phyloP scores from a whole-genome alignment of 257 asterid species.

The Nicotiana benthamiana region DNA sequence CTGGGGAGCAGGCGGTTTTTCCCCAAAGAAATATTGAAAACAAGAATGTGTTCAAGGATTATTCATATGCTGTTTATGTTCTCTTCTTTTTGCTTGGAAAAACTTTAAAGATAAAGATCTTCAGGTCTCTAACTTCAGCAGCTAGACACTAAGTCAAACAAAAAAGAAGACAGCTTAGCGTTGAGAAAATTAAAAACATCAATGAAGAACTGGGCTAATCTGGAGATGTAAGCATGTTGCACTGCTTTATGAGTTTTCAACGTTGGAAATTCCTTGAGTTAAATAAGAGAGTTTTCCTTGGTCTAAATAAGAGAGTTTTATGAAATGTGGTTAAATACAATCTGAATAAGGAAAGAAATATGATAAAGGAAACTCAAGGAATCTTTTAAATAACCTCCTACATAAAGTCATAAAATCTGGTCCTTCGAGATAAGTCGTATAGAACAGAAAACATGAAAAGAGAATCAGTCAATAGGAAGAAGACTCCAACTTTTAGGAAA shows the following conservation, averaged over 20 bases:
- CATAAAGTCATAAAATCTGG: background rate
- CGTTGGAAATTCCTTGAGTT: background rate
- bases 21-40: background rate
- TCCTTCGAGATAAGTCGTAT: background rate
- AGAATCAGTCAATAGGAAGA: background rate
- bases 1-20: background rate
- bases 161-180: background rate
- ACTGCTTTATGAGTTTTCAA: background rate
- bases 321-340: background rate
- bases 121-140: background rate
- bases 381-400: background rate
- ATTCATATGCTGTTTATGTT: background rate
- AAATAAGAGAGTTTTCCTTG: background rate
- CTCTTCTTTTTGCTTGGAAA: background rate
- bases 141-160: background rate
- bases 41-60: background rate
- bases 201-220: background rate
- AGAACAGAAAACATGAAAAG: background rate
- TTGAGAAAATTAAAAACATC: background rate
- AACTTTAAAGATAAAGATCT: background rate
- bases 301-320: background rate
- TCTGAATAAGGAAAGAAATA: background rate
- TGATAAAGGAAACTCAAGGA: background rate
- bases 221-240: background rate
- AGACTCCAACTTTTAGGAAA: background rate